Evolutionary conservation across 768 basidiomycete genomes (phyloP).

Genomic region (Collybiopsis confluens): DNA sequence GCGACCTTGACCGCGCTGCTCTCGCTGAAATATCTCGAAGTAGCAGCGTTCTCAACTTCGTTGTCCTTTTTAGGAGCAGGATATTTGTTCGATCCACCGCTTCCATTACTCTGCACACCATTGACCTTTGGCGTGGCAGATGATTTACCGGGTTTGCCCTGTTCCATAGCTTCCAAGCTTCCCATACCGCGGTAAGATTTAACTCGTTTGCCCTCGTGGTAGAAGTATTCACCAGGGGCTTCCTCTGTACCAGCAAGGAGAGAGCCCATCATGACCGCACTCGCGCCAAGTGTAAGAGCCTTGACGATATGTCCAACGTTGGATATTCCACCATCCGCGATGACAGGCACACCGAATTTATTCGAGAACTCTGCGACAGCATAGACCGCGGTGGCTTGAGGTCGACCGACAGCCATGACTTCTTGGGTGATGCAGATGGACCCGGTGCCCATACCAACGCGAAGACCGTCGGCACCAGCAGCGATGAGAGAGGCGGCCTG

Average conservation of each 20-base stretch:
- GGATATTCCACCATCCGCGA: slow-evolving; percentile 92
- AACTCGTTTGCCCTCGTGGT: slow-evolving; percentile 97
- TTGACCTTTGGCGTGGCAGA: slow-evolving; percentile 20
- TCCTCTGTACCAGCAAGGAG: slow-evolving; percentile 94
- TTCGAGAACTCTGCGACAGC: slow-evolving; percentile 90
- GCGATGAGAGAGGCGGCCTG: slow-evolving; percentile 92
- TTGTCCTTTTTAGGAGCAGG: slow-evolving; percentile 41
- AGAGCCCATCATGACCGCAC: slow-evolving; percentile 99
- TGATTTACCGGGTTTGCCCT: slow-evolving; percentile 47
- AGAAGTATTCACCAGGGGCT: slow-evolving; percentile 98
- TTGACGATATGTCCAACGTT: slow-evolving; percentile 99
- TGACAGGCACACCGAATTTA: slow-evolving; percentile 93
- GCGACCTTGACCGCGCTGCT: slow-evolving; percentile 92
- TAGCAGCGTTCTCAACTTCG: slow-evolving; percentile 87
- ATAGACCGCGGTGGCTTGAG: slow-evolving; percentile 98
- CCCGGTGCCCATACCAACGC: slow-evolving; percentile 96
- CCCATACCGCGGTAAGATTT: slow-evolving; percentile 99
- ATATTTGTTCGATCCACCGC: slow-evolving; percentile 35
- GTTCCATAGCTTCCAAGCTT: slow-evolving; percentile 89
- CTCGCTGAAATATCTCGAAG: slow-evolving; percentile 93
- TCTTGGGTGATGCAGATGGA: slow-evolving; percentile 99
- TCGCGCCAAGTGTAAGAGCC: slow-evolving; percentile 89
- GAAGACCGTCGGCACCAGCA: slow-evolving; percentile 93
- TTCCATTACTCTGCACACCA: slow-evolving; percentile 12
- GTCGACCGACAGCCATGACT: slow-evolving; percentile 97